Base-by-base conservation (phyloP, 148 eudicot genomes). In the Suaeda aralocaspica region DNA sequence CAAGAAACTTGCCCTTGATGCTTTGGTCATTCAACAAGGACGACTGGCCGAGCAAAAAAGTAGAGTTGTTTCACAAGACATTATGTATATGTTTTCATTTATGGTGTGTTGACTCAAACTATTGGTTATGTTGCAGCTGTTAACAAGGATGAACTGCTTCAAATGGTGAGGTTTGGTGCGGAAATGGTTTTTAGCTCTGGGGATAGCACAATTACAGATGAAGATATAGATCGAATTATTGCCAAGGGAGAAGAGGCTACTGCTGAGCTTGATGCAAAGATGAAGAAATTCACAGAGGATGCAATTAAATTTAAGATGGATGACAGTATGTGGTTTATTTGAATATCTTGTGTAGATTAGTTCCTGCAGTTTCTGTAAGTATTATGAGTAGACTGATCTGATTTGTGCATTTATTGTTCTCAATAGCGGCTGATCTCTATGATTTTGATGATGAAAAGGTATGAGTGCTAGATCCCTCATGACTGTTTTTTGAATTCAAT, bases 111-210 rank as follows among this genome's bases (percentile, higher is more conserved):
- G 44, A 64, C 76, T 24, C 63, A 28, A 53, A 51, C 49, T 74
- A 18, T 71, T 50, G 51, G 52, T 67, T 46, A 34, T 65, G 8
- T 45, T 76, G 71, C 95, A 94, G 99, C 99, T 94, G 99, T 94
- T 59, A 94, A 94, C 84, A 94, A 94, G 83, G 99, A 94, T 78
- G 99, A 94, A 64, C 84, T 94, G 53, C 83, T 94, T 42, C 99
- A 94, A 85, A 94, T 94, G 99, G 99, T 94, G 90, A 89, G 99
- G 75, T 94, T 82, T 82, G 99, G 99, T 74, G 99, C 99, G 72
- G 99, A 94, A 82, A 94, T 94, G 99, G 99, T 94, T 77, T 94
- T 94, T 72, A 94, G 99, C 71, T 91, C 99, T 59, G 95, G 95
- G 45, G 99, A 94, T 64, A 91, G 96, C 87, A 93, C 98, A 63